Evolutionary conservation across 2,329 filamentous ascomycete genomes (phyloP).

Genomic region (Diatrype stigma): DNA sequence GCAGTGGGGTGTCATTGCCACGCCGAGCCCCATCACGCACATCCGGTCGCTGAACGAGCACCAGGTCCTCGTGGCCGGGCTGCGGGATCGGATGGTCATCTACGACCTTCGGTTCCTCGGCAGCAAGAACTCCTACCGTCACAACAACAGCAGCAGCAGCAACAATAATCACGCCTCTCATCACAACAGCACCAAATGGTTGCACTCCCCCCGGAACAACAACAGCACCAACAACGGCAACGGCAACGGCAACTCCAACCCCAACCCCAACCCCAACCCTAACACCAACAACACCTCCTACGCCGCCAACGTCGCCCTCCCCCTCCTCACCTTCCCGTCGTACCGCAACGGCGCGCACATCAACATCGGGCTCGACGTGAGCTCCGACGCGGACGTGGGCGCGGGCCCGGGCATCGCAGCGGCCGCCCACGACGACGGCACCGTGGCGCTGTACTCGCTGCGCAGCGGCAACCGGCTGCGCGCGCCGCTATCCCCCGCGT

Average conservation of each 20-base stretch:
- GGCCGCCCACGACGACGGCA: conserved; percentile 48
- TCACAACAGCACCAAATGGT: no score
- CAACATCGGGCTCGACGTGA: conserved; percentile 47
- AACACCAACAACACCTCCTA: neutral
- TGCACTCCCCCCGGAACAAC: neutral
- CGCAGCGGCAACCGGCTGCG: conserved; percentile 37
- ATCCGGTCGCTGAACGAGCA: conserved; percentile 45
- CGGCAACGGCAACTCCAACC: neutral
- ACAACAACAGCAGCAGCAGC: no score
- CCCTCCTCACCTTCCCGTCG: conserved; percentile 44
- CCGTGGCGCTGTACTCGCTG: conserved; percentile 46
- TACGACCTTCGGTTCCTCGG: conserved; percentile 51
- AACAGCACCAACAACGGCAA: neutral
- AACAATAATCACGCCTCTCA: no score
- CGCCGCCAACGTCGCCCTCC: conserved; percentile 19
- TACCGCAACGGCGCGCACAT: conserved; percentile 48
- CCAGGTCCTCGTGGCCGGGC: conserved; percentile 50
- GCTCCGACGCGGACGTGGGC: conserved; percentile 51
- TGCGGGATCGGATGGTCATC: conserved; percentile 45
- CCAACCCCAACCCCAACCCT: conserved; percentile 2
- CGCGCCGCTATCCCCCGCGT: no score
- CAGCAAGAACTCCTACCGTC: no score
- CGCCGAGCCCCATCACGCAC: conserved; percentile 43
- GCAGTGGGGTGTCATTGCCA: conserved; percentile 22
- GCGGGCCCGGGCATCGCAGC: conserved; percentile 46